Conservation (phyloP, 2,329 filamentous ascomycete species). For the Cladosporium austrohemisphaericum region DNA sequence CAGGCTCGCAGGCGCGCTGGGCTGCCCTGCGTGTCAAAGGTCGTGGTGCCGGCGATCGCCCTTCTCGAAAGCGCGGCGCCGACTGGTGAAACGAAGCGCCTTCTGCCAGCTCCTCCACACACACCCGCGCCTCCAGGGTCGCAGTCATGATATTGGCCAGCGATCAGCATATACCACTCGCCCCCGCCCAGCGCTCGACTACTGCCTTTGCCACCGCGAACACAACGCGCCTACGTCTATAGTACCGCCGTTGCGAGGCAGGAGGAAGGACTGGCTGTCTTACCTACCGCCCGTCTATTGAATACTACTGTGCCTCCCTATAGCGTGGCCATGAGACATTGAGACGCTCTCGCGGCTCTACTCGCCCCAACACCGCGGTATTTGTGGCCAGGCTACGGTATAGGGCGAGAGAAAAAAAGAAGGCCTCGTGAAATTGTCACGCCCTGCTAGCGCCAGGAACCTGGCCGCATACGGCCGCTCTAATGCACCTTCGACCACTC, state of each 20-base stretch:
- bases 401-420: conserved; percentile 2
- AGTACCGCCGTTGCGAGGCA: conserved; percentile 15
- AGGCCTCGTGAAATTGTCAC: conserved; percentile 8
- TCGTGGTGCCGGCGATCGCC: conserved; percentile 13
- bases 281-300: too few relatives aligned
- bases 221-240: conserved; percentile 3
- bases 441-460: conserved; percentile 8
- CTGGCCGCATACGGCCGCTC: conserved; percentile 3
- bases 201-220: background rate
- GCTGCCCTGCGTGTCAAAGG: background rate
- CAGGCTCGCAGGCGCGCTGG: background rate
- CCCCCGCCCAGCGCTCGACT: background rate
- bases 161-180: conserved; percentile 12
- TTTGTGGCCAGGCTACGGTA: too few relatives aligned
- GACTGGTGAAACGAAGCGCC: conserved; percentile 4
- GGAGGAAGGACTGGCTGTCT: conserved; percentile 12
- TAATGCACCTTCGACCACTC: conserved; percentile 15
- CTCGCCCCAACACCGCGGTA: background rate
- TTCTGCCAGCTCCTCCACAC: conserved; percentile 1
- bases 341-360: background rate
- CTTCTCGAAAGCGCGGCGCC: conserved; percentile 10
- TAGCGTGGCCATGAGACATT: conserved; percentile 7
- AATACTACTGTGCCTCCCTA: background rate
- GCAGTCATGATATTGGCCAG: background rate
- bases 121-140: background rate